Base-by-base conservation (phyloP, 306 rosid genomes). In the Pterocarpus macrocarpus region DNA sequence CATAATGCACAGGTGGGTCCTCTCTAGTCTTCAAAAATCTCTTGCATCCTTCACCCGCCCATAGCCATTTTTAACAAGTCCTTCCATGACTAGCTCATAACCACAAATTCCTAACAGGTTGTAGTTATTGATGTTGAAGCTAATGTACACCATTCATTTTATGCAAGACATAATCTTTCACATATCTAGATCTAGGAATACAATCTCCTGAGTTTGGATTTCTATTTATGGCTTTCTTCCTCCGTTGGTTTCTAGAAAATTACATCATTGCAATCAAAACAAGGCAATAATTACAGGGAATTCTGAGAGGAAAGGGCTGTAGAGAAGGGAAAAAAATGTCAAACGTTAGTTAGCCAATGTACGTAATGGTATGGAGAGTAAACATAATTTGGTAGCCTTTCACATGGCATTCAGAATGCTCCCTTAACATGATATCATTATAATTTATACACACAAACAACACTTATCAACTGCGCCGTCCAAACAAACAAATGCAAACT, bases 381-480 rank as follows among this genome's bases (percentile, higher is more conserved):
- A 16, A 39, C 52, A n/a, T 39, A 65, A n/a, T 35, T 6, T 0
- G 14, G 62, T 33, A 43, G 8, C 61, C 65, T 62, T 12, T 66
- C 55, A 33, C 10, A 38, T 41, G 14, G 53, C 34, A 67, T 16
- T 35, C 53, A 57, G 70, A 53, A 58, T 81, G 35, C 63, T 55
- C 43, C 69, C 67, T 33, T 64, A 66, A 57, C 16, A 22, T 33
- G 36, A 80, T 33, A 71, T 44, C 53, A 77, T 44, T 64, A 64
- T 64, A 77, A 82, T 76, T 76, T 69, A 81, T 33, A 49, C 82
- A 75, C 34, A 75, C 55, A 50, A 50, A 13, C n/a, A 50, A 15
- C 2, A 75, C 76, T 28, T 47, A 50, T 76, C 77, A 59, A 45
- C 7, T 66, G 70, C 57, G 53, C 52, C 59, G 35, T 58, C 38